Conservation (phyloP, 495 filamentous ascomycete genomes). For the Hypoxylon rickii region DNA sequence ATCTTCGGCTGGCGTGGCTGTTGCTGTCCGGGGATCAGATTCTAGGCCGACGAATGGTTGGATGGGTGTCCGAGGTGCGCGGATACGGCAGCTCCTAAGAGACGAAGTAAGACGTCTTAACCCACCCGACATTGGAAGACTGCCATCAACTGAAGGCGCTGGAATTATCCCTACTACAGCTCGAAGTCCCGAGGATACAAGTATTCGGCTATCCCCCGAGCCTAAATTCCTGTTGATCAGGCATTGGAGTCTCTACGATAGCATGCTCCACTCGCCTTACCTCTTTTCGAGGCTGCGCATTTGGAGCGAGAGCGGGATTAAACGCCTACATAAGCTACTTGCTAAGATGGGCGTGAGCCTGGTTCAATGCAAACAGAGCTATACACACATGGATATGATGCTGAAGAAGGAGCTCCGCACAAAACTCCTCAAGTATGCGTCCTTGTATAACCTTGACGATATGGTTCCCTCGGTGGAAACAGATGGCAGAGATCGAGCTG, state of each 20-base stretch:
- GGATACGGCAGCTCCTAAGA: conserved; percentile 79
- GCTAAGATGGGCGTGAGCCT: conserved; percentile 98
- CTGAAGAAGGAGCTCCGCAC: conserved; percentile 86
- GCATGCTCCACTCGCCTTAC: conserved; percentile 97
- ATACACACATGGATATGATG: conserved; percentile 98
- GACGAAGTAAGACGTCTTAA: conserved; percentile 96
- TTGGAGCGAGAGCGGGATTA: conserved; percentile 87
- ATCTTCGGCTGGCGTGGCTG: conserved; percentile 76
- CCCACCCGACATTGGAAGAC: conserved; percentile 65
- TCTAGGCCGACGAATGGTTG: conserved; percentile 66
- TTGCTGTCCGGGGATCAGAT: conserved; percentile 62
- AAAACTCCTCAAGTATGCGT: conserved; percentile 85
- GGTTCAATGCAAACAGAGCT: conserved; percentile 90
- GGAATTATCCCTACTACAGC: conserved; percentile 88
- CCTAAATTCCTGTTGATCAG: conserved; percentile 91
- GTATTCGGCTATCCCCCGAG: conserved; percentile 91
- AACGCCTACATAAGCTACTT: conserved; percentile 91
- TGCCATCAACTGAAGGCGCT: conserved; percentile 58
- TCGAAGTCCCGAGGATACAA: conserved; percentile 83
- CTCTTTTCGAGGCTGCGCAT: conserved; percentile 90
- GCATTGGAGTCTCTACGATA: conserved; percentile 97
- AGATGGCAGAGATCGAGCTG: conserved; percentile 58
- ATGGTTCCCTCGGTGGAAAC: conserved; percentile 74
- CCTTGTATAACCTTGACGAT: conserved; percentile 88
- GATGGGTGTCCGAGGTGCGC: conserved; percentile 81